Evolutionary conservation across 1,139 yeast genomes (phyloP).

Genomic region (Hansenula sp.): DNA sequence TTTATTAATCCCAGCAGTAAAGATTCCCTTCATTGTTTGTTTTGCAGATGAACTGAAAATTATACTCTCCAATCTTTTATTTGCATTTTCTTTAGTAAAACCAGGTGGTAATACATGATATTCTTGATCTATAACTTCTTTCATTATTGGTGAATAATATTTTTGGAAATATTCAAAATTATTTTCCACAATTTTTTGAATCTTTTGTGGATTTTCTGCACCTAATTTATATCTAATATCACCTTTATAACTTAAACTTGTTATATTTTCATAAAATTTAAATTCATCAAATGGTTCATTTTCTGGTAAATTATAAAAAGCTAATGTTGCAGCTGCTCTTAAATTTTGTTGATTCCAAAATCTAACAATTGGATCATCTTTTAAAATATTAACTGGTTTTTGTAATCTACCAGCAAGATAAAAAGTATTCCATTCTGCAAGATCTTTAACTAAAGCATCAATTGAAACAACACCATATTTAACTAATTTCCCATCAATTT

Average conservation of each 20-base stretch:
- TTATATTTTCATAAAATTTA: constrained; percentile 70
- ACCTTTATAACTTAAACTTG: constrained; percentile 82
- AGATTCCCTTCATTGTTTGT: constrained; percentile 78
- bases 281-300: constrained; percentile 46
- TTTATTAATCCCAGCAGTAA: constrained; percentile 80
- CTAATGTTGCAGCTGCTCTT: constrained; percentile 72
- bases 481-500: constrained; percentile 56
- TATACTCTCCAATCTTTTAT: constrained; percentile 45
- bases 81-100: constrained; percentile 29
- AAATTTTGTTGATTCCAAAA: constrained; percentile 74
- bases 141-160: constrained; percentile 64
- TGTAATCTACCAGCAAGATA: constrained; percentile 92
- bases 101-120: constrained; percentile 32
- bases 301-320: constrained; percentile 48
- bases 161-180: constrained; percentile 65
- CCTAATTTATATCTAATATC: constrained; percentile 86
- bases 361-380: constrained; percentile 56
- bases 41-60: constrained; percentile 66
- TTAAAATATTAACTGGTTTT: constrained; percentile 81
- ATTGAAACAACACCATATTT: constrained; percentile 85
- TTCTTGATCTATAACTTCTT: constrained; percentile 35
- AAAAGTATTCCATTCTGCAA: constrained; percentile 77
- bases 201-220: constrained; percentile 89
- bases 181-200: constrained; percentile 75
- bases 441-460: constrained; percentile 57